These are phyloP conservation scores for Fusarium brevicatenulatum DNA, from an alignment of 2,329 filamentous ascomycete genomes.

Conservation along the genomic window DNA sequence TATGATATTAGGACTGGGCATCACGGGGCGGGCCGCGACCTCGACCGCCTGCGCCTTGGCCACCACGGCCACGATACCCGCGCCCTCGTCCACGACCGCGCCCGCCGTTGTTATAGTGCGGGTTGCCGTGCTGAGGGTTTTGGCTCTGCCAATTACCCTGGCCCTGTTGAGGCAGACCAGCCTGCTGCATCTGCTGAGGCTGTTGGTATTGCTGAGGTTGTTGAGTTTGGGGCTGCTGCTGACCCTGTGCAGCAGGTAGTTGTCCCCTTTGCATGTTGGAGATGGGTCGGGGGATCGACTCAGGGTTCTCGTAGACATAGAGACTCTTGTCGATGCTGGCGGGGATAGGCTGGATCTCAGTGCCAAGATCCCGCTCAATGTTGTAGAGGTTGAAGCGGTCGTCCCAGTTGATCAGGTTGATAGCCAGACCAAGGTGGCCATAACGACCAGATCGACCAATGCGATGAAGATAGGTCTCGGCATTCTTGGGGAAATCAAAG, in stretches of 20 bases:
- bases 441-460: slow-evolving; percentile 98
- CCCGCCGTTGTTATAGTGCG: slow-evolving; percentile 48
- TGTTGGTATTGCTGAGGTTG: slow-evolving; percentile 44
- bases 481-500: slow-evolving; percentile 99
- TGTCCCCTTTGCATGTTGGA: slow-evolving; percentile 57
- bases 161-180: slow-evolving; percentile 46
- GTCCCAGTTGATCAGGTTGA: slow-evolving; percentile 99
- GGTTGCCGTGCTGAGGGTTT: slow-evolving; percentile 50
- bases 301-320: slow-evolving; percentile 97
- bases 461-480: slow-evolving; percentile 97
- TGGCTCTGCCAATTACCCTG: slow-evolving; percentile 56
- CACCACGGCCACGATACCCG: slow-evolving; percentile 53
- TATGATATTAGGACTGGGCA: slow-evolving; percentile 47
- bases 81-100: slow-evolving; percentile 53
- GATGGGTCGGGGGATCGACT: slow-evolving; percentile 88
- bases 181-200: slow-evolving; percentile 46
- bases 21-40: slow-evolving; percentile 52
- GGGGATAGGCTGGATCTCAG: slow-evolving; percentile 97
- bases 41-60: slow-evolving; percentile 48
- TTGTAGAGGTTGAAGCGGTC: slow-evolving; percentile 99
- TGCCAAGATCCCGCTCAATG: slow-evolving; percentile 96
- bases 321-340: slow-evolving; percentile 95
- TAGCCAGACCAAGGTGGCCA: slow-evolving; percentile 95
- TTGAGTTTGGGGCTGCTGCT: slow-evolving; percentile 46
- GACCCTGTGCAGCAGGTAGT: slow-evolving; percentile 44